phyloP scores from a whole-genome alignment of 306 rosid species.

The Sophora flavescens region DNA sequence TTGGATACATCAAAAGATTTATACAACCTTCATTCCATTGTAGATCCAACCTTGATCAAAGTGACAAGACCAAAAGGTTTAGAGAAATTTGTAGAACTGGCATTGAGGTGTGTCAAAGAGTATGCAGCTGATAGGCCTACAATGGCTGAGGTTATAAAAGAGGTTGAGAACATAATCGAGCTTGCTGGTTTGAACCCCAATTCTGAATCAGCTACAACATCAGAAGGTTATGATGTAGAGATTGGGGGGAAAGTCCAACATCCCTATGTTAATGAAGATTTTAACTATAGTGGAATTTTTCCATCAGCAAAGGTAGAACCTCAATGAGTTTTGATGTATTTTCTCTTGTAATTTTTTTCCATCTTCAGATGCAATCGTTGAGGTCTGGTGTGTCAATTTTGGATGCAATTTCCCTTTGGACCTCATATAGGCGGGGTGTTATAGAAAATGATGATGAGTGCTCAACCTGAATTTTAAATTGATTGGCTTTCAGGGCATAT shows the following conservation, averaged over 20 bases:
- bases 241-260: conserved; percentile 23
- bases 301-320: conserved; percentile 56
- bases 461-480: neutral
- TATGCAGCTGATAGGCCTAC: conserved; percentile 65
- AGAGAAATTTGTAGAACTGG: conserved; percentile 65
- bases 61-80: conserved; percentile 55
- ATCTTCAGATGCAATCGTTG: conserved; percentile 30
- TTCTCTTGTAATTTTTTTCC: conserved; percentile 13
- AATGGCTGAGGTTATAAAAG: conserved; percentile 82
- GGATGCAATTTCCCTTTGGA: conserved; percentile 22
- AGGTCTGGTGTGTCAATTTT: conserved; percentile 39
- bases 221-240: conserved; percentile 54
- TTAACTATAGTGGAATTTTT: conserved; percentile 58
- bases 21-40: conserved; percentile 58
- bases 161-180: conserved; percentile 66
- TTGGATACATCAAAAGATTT: conserved; percentile 65
- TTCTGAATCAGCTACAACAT: conserved; percentile 59
- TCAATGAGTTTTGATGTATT: conserved; percentile 42
- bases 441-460: conserved; percentile 21
- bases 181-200: conserved; percentile 60
- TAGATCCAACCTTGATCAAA: conserved; percentile 59
- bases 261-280: conserved; percentile 51
- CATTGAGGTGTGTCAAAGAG: conserved; percentile 74
- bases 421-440: neutral
- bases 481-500: conserved; percentile 39